Base-by-base conservation (phyloP, 2,329 filamentous ascomycete species). In the Talaromyces verruculosus region DNA sequence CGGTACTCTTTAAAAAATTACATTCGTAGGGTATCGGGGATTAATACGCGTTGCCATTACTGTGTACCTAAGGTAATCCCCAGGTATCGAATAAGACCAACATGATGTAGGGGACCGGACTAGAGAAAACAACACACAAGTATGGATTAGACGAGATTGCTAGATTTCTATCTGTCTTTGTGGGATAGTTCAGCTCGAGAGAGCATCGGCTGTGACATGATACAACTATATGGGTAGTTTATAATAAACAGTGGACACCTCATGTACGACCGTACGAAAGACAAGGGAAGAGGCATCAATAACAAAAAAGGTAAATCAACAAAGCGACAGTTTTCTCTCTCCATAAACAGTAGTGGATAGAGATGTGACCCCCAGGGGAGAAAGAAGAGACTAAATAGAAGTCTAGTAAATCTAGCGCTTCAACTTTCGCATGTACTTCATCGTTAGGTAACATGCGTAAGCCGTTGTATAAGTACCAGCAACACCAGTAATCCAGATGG, bases 401-500 rank as follows among this genome's bases (percentile, higher is more conserved):
- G 1, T 2, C 11, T 43, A 3, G 35, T 5, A 28, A 25, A 30
- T 35, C n/a, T 64, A 64, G 11, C 17, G 33, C 60, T 51, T 58
- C 53, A 66, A 5, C n/a, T 55, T 63, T 35, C 65, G 41, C 61
- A 66, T 35, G 19, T 37, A 60, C 11, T 43, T 63, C 43, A 63
- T 63, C 5, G 61, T 39, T 25, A 66, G 33, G 22, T 60, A 63
- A 11, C 53, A 63, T 5, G 65, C 65, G 33, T 63, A 66, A 10
- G 53, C 61, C n/a, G 65, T 60, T 5, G 65, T 66, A 39, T 66
- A 66, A 10, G 65, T 63, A 43, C 65, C 65, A 11, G 60, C 65
- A 6, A 63, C 45, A 17, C 65, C 65, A 4, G 60, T 30, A 28
- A 63, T 58, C 65, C 65, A 66, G 61, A 66, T 63, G 19, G 65